Evolutionary conservation across 2,329 filamentous ascomycete genomes (phyloP), one percentile per base, ranked within the genome.

Genomic region (Fonsecaea monophora): DNA sequence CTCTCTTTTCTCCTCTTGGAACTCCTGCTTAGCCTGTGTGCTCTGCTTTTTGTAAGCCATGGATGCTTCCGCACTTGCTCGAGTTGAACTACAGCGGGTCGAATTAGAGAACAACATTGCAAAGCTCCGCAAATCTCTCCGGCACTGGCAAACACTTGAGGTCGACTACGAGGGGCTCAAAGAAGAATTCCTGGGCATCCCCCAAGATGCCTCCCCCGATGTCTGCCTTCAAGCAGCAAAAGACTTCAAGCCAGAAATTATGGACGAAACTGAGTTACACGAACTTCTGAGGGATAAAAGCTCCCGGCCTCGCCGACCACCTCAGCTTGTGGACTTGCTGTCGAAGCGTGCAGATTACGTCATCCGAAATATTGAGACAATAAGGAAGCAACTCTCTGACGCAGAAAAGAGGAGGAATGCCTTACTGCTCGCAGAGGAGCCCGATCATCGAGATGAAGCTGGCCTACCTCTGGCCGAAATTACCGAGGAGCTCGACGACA

Each of bases 71-170:
- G 84, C 84, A 62, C 84, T 93, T 59, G 81, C 86, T 53, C 86
- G 89, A 74, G 85, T 96, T 50, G 92, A 96, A 77, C 86, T 86
- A 68, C 91, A 94, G 75, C 87, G 92, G 15, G 82, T 86, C 71
- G 85, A 89, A 68, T 88, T 98, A 7, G 92, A 97, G 77, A 85
- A 88, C 42, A 92, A 90, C 70, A 85, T 96, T 55, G 81, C 84
- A 58, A 88, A 92, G 76, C 85, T 98, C 21, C 87, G 87, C 63
- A 87, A 90, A 74, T 89, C 91, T 6, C 84, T 98, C 61, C 88
- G 89, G 69, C 90, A 96, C 80, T 99, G 94, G 94, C 90, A 92
- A 70, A 89, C 89, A 62, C 96, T 92, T 87, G 94, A 96, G 77
- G 88, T 91, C 56, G 94, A 98, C 77, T 98, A 98, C 78, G 92